Percentiles rank a stretch among this genome's conserved stretches.
Evolutionary conservation across 306 rosid genomes (phyloP).

Genomic region (Parietaria judaica): DNA sequence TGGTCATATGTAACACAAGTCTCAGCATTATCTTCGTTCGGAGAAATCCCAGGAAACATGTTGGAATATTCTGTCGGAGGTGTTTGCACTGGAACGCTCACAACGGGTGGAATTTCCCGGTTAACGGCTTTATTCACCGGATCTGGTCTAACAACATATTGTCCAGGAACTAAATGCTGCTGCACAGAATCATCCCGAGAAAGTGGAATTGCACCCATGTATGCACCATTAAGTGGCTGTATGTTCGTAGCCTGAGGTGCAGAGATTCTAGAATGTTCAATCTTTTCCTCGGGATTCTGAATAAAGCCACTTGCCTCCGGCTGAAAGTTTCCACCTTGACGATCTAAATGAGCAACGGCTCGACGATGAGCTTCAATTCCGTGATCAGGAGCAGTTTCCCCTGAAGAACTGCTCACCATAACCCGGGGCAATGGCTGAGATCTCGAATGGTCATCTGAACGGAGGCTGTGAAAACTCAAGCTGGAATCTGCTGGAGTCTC

Average conservation of each 20-base stretch:
- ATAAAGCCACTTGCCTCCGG: constrained; percentile 25
- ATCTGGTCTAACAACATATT: constrained; percentile 35
- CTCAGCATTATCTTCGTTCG: constrained; percentile 32
- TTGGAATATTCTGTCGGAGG: constrained; percentile 33
- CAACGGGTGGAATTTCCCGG: constrained; percentile 25
- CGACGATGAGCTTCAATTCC: constrained; percentile 34
- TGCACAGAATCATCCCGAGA: constrained; percentile 32
- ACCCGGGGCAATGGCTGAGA: constrained; percentile 39
- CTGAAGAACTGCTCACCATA: constrained; percentile 37
- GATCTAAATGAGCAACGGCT: constrained; percentile 37
- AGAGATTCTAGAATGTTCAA: constrained; percentile 27
- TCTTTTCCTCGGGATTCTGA: constrained; percentile 26
- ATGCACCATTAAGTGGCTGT: constrained; percentile 35
- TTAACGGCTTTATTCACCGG: constrained; percentile 22
- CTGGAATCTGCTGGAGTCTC: constrained; percentile 35
- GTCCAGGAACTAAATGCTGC: constrained; percentile 28
- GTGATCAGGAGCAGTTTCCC: constrained; percentile 41
- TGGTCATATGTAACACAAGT: constrained; percentile 37
- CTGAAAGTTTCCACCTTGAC: constrained; percentile 30
- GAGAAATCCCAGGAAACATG: constrained; percentile 26
- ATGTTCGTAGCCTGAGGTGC: constrained; percentile 20
- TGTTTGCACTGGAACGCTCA: constrained; percentile 29
- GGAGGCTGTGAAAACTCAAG: constrained; percentile 39
- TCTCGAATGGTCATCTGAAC: constrained; percentile 36
- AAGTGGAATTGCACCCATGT: constrained; percentile 23